Base-by-base conservation (phyloP, 2,329 filamentous ascomycete species). In the Colletotrichum somersetense region DNA sequence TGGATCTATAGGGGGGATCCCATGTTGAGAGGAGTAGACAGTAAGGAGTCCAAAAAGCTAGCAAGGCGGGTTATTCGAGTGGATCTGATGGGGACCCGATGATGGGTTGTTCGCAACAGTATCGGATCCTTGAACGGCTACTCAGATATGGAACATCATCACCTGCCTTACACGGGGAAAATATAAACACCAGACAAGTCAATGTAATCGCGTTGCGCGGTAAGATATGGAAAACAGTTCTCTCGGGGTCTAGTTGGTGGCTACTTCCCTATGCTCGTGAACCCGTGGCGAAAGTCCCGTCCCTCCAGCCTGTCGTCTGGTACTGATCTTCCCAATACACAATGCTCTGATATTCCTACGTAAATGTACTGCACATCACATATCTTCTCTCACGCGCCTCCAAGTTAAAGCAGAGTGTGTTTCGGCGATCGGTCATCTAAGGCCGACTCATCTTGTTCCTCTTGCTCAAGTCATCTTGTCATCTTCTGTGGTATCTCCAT, bases 401-500 rank as follows among this genome's bases (percentile, higher is more conserved):
- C n/a, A 33, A 44, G 23, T 18, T 26, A 10, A 12, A 35, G 16
- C 8, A 4, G 18, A 1, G 1, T 61, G 23, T 33, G 18, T 46
- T 33, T n/a, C 26, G 23, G 16, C 3, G 26, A n/a, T 46, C 18
- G 23, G 14, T 14, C 8, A 33, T n/a, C 35, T 20, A 26, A 1
- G 7, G 20, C 44, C 23, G 35, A 35, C 20, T n/a, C 4, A 16
- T 14, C 14, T n/a, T 7, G n/a, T 35, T 58, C 26, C 14, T 46
- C 35, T 38, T 16, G 61, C 58, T 71, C 64, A 73, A 62, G 67
- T 76, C 77, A 76, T 77, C 75, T 81, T 81, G 40, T 88, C 87
- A 2, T 88, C 86, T 61, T 88, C 87, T 0, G 85, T 88, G 33
- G 84, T 85, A 63, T 88, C 84, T 1, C 83, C 85, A 26, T 79